Percentiles rank a stretch among this genome's conserved stretches.
phyloP scores from a whole-genome alignment of 139 green algal genomes.

The Chlamydomonas eustigma region DNA sequence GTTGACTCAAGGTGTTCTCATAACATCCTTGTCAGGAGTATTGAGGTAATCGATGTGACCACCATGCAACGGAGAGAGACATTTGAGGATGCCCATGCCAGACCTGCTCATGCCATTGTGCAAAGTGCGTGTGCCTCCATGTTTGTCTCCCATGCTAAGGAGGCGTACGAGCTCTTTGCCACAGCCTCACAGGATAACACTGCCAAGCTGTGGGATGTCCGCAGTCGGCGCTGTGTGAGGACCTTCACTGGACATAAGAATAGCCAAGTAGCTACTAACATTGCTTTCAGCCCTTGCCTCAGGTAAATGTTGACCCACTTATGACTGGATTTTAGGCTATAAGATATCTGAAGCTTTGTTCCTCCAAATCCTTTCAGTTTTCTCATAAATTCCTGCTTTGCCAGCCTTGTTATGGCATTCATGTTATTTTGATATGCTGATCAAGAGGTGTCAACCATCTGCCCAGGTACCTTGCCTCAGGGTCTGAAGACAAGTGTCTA shows the following conservation, averaged over 20 bases:
- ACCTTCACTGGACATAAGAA: constrained; percentile 2
- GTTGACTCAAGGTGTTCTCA: too few species aligned
- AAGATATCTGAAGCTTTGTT: too few species aligned
- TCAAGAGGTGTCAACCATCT: too few species aligned
- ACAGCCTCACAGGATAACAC: constrained; percentile 35
- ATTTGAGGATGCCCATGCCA: constrained; percentile 29
- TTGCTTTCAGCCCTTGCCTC: constrained; percentile 7
- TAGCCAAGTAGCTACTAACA: neutral
- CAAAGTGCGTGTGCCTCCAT: constrained; percentile 29
- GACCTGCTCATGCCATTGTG: constrained; percentile 26
- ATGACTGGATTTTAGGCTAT: too few species aligned
- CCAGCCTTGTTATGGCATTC: too few species aligned
- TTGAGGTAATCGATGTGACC: constrained; percentile 37
- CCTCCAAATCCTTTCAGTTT: too few species aligned
- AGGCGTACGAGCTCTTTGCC: constrained; percentile 53
- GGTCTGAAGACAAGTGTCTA: constrained; percentile 52
- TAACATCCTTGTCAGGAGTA: too few species aligned
- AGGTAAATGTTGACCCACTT: constrained; percentile 1
- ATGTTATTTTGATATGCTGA: too few species aligned
- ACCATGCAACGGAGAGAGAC: constrained; percentile 23
- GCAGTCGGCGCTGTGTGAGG: neutral
- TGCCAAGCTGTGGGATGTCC: constrained; percentile 56
- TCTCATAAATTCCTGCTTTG: too few species aligned
- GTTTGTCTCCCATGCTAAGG: constrained; percentile 35
- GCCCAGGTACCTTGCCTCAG: constrained; percentile 48